Evolutionary conservation across 225 moss, liverwort and hornwort genomes (phyloP).

Genomic region (Rhytidiadelphus loreus): DNA sequence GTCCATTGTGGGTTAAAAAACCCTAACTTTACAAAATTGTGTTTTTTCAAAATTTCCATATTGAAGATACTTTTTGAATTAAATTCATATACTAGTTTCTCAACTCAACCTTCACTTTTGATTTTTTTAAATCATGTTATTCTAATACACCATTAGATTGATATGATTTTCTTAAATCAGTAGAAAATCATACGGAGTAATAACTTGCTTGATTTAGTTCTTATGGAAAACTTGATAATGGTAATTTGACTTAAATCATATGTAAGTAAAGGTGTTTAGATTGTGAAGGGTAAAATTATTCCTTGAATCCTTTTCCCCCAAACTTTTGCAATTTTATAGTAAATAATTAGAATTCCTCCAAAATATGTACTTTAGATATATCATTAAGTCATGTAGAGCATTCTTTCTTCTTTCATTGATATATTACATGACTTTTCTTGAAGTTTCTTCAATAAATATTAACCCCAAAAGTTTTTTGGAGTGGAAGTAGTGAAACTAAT

Average conservation of each 20-base stretch:
- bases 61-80: not conserved
- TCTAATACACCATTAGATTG: not conserved
- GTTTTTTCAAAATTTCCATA: not conserved
- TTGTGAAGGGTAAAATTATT: not conserved
- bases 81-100: not conserved
- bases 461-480: not conserved
- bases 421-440: not conserved
- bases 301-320: not conserved
- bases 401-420: not conserved
- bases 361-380: not conserved
- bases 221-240: not conserved
- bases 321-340: not conserved
- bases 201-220: not conserved
- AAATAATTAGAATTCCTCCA: not conserved
- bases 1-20: too few species aligned
- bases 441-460: not conserved
- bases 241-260: not conserved
- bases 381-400: not conserved
- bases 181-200: too few species aligned
- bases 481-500: not conserved
- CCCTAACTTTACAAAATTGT: not conserved
- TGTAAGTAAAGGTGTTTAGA: too few species aligned
- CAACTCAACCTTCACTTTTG: too few species aligned
- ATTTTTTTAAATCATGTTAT: too few species aligned
- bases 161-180: not conserved